phyloP scores from a whole-genome alignment of 139 green algal genomes.

The Edaphochlamys debaryana region DNA sequence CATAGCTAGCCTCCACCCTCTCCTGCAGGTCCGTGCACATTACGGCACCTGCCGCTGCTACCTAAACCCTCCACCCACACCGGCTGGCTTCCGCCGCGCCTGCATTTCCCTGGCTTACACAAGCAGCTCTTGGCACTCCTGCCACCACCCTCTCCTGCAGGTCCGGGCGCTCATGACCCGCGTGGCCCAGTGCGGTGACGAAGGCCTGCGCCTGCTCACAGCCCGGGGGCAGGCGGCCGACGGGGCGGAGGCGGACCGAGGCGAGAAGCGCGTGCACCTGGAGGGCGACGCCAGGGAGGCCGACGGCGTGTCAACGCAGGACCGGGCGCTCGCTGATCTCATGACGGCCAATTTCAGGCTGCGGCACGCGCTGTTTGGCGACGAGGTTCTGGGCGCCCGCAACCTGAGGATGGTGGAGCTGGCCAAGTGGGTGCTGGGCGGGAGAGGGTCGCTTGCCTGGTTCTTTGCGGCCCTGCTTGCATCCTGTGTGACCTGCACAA shows the following conservation, averaged over 20 bases:
- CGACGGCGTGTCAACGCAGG: not conserved
- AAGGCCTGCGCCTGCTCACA: conserved; percentile 45
- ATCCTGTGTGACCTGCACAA: no score
- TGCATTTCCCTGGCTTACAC: no score
- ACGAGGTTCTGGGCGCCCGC: conserved; percentile 63
- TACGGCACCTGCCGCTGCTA: no score
- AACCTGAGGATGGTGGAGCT: conserved; percentile 85
- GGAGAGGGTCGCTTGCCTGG: no score
- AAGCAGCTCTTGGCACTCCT: not conserved
- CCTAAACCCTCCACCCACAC: no score
- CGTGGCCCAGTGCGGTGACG: conserved; percentile 69
- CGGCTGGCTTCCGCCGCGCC: no score
- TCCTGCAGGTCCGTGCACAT: no score
- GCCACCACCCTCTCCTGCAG: not conserved
- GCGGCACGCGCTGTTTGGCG: conserved; percentile 40
- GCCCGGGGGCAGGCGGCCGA: not conserved
- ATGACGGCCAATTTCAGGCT: conserved; percentile 82
- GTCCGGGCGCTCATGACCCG: conserved; percentile 62
- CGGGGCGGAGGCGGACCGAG: no score
- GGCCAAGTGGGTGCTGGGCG: conserved; percentile 54
- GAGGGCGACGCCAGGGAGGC: not conserved
- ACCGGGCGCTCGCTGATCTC: conserved; percentile 20
- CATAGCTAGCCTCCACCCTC: no score
- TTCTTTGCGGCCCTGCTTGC: no score
- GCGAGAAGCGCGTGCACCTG: not conserved